Percentiles rank a stretch among this genome's conserved stretches.
These are phyloP conservation scores for Penicillium coffeae DNA, from an alignment of 495 filamentous ascomycete species.

Conservation along the genomic window DNA sequence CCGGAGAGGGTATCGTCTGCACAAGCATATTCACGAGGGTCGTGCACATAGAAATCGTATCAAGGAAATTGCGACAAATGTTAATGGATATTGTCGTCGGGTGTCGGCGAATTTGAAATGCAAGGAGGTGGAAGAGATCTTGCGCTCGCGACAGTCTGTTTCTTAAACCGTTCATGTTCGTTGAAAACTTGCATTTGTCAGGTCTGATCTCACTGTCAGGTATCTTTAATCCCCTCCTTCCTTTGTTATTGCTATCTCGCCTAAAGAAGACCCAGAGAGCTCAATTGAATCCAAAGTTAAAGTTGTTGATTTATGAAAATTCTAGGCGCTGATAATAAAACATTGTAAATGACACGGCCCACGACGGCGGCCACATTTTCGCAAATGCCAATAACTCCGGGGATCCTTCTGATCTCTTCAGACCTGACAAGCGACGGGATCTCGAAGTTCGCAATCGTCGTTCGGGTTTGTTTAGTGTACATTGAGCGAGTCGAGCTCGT, in stretches of 20 bases:
- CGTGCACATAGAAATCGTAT: constrained; percentile 31
- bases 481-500: constrained; percentile 14
- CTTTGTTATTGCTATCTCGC: neutral
- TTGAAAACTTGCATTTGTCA: neutral
- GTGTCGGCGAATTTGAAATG: constrained; percentile 13
- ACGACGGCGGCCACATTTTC: constrained; percentile 19
- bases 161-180: neutral
- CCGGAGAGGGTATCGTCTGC: constrained; percentile 33
- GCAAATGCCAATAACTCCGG: constrained; percentile 40
- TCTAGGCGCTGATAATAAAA: constrained; percentile 29
- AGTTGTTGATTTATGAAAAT: constrained; percentile 17
- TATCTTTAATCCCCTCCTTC: constrained; percentile 1
- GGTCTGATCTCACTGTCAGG: neutral
- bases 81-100: constrained; percentile 19
- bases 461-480: constrained; percentile 32
- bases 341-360: constrained; percentile 21
- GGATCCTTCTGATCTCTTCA: constrained; percentile 27
- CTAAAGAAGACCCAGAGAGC: neutral
- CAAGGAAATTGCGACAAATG: constrained; percentile 25
- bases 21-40: constrained; percentile 33
- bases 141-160: neutral
- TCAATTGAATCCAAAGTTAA: too few species aligned
- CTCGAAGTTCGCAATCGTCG: neutral
- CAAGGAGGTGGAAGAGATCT: neutral
- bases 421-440: constrained; percentile 6